phyloP scores from a whole-genome alignment of 768 basidiomycete species.

The Boletus sensibilis region DNA sequence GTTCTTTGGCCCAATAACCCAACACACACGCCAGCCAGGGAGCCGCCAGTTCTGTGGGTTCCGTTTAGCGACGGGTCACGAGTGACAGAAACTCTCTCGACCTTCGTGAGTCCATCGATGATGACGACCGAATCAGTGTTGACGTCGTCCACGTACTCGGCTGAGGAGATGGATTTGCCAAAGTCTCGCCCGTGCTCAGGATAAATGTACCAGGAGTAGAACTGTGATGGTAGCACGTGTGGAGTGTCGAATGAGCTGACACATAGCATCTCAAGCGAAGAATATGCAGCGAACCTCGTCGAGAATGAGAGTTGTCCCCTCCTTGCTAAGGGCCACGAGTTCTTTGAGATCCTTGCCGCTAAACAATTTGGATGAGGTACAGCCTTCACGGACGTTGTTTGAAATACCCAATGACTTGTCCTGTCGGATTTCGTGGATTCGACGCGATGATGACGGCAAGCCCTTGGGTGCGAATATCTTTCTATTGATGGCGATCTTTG shows the following conservation, averaged over 20 bases:
- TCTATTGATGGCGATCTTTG: slow-evolving; percentile 36
- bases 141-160: slow-evolving; percentile 83
- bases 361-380: slow-evolving; percentile 9
- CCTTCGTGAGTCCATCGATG: slow-evolving; percentile 93
- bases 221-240: slow-evolving; percentile 40
- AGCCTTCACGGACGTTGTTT: neutral
- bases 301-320: slow-evolving; percentile 80
- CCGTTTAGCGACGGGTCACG: neutral
- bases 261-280: neutral
- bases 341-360: slow-evolving; percentile 81
- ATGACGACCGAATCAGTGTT: slow-evolving; percentile 81
- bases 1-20: slow-evolving; percentile 91
- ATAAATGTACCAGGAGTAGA: slow-evolving; percentile 96
- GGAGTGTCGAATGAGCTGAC: neutral
- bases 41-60: slow-evolving; percentile 82
- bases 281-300: slow-evolving; percentile 61
- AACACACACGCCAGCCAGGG: slow-evolving; percentile 92
- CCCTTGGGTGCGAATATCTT: slow-evolving; percentile 81
- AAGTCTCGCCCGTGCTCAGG: slow-evolving; percentile 71
- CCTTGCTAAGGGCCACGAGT: slow-evolving; percentile 68
- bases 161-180: slow-evolving; percentile 79
- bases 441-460: slow-evolving; percentile 83
- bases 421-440: slow-evolving; percentile 96
- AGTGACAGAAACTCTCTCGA: slow-evolving; percentile 21
- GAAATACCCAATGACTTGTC: slow-evolving; percentile 73